These are phyloP conservation scores for Microsporum audouinii DNA, from an alignment of 2,329 filamentous ascomycete species.

Conservation along the genomic window DNA sequence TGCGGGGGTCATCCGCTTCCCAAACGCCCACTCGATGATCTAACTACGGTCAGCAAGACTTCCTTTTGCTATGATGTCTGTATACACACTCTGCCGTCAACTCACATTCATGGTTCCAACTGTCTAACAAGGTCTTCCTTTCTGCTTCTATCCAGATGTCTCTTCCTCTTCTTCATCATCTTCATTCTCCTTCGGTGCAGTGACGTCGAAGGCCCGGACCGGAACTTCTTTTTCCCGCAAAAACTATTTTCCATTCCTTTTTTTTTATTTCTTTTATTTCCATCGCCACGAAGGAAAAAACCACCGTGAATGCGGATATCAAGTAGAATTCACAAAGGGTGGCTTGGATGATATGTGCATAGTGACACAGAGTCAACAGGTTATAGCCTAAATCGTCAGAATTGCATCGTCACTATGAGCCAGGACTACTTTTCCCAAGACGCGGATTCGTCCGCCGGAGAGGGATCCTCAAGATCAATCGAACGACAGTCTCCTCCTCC, in stretches of 20 bases:
- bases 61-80: neutral
- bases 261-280: neutral
- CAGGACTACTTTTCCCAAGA: constrained; percentile 32
- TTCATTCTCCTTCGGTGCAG: neutral
- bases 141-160: neutral
- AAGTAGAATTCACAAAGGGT: neutral
- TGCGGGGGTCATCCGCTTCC: constrained; percentile 96
- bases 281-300: neutral
- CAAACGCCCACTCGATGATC: constrained; percentile 98
- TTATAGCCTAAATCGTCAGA: neutral
- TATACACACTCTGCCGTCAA: constrained; percentile 8
- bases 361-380: neutral
- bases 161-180: neutral
- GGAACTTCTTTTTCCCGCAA: neutral
- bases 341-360: neutral
- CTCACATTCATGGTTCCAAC: constrained; percentile 6
- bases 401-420: constrained; percentile 25
- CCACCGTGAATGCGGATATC: neutral
- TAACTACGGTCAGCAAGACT: constrained; percentile 29
- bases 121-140: neutral
- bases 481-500: constrained; percentile 19
- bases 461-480: constrained; percentile 26
- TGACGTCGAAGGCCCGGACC: neutral
- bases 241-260: neutral
- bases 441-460: constrained; percentile 25